phyloP scores from a whole-genome alignment of 176 grass and related monocot species.

The Paspalum notatum region DNA sequence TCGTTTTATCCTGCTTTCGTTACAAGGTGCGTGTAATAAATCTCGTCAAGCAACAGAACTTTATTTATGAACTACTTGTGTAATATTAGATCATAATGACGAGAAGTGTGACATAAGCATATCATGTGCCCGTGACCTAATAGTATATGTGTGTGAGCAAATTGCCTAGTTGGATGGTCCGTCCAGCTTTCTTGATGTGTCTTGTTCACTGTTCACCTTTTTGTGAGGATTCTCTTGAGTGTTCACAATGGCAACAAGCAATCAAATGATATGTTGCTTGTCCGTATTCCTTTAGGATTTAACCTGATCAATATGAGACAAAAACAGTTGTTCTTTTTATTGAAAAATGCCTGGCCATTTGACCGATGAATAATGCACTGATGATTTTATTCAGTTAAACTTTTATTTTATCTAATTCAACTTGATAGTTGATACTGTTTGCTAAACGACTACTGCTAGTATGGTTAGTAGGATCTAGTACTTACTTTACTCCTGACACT shows the following conservation, averaged over 20 bases:
- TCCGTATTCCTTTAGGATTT: constrained; percentile 1
- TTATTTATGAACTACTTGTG: not conserved
- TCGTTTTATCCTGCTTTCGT: not conserved
- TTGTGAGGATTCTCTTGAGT: constrained; percentile 44
- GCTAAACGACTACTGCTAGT: not conserved
- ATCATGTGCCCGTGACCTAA: constrained; percentile 35
- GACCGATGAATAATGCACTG: not conserved
- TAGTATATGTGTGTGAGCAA: constrained; percentile 19
- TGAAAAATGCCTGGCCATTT: not conserved
- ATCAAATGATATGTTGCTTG: constrained; percentile 34
- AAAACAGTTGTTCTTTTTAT: not conserved
- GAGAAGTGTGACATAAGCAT: not conserved
- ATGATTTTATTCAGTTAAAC: not conserved
- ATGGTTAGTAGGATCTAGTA: not conserved
- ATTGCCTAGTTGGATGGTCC: constrained; percentile 39
- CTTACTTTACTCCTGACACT: not conserved
- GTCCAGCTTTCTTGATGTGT: constrained; percentile 22
- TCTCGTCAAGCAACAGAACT: not conserved
- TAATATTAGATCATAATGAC: not conserved
- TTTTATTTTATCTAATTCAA: not conserved
- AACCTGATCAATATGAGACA: too few relatives aligned
- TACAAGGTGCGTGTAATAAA: not conserved
- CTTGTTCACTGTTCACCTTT: constrained; percentile 36
- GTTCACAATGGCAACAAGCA: constrained; percentile 65
- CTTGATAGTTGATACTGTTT: not conserved